A percentile compares a stretch with the other conserved stretches of the same genome.
Evolutionary conservation across 352 stramenopile genomes (phyloP).

Genomic region (Phytophthora multivora): DNA sequence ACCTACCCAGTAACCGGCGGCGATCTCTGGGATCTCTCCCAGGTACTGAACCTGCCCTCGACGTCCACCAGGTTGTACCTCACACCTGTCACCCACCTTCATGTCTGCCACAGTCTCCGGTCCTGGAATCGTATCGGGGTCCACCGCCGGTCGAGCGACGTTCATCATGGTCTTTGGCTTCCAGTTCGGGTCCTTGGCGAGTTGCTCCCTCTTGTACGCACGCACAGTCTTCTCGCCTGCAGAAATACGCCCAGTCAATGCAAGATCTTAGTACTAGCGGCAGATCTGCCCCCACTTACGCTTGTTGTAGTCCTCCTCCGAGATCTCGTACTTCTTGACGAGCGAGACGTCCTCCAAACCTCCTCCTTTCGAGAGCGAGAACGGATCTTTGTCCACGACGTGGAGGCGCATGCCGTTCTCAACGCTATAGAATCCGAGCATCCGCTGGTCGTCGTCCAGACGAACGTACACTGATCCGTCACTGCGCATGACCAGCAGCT

Average conservation of each 20-base stretch:
- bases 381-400: slow-evolving; percentile 96
- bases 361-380: slow-evolving; percentile 93
- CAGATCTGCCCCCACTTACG: slow-evolving; percentile 49
- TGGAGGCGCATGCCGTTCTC: slow-evolving; percentile 94
- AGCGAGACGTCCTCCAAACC: slow-evolving; percentile 97
- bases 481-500: slow-evolving; percentile 62
- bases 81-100: slow-evolving; percentile 93
- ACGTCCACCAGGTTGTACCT: slow-evolving; percentile 95
- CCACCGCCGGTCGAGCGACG: slow-evolving; percentile 23
- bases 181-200: slow-evolving; percentile 96
- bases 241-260: slow-evolving; percentile 4
- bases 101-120: slow-evolving; percentile 85
- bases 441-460: slow-evolving; percentile 79
- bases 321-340: slow-evolving; percentile 98
- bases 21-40: slow-evolving; percentile 92
- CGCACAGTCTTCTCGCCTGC: slow-evolving; percentile 96
- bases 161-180: slow-evolving; percentile 89
- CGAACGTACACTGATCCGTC: slow-evolving; percentile 53
- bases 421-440: slow-evolving; percentile 93
- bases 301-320: slow-evolving; percentile 98
- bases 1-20: slow-evolving; percentile 93
- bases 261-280: not conserved
- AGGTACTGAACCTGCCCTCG: slow-evolving; percentile 93
- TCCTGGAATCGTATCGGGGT: slow-evolving; percentile 54
- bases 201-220: slow-evolving; percentile 96